Evolutionary conservation across 2,329 filamentous ascomycete species (phyloP), one percentile per base, ranked within the genome.

Genomic region (Cadophora gregata): DNA sequence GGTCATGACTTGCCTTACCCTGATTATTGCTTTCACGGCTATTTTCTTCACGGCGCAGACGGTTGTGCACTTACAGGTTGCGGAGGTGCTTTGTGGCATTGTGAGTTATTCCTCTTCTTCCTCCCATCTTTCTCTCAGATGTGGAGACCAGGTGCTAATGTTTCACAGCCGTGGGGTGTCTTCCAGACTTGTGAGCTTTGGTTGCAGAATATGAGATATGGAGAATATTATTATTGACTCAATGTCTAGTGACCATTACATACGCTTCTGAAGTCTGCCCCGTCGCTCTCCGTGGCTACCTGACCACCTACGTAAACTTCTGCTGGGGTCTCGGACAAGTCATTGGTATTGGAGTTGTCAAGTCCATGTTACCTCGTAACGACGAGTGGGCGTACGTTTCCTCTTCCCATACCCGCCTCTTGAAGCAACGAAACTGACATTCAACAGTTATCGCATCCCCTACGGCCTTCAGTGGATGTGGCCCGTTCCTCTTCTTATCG

Each of bases 231-330:
- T n/a, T 64, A 51, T 29, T 71, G 16, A 63, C 27, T 56, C 3
- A 33, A 3, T 65, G 29, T 63, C 3, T 53, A 72, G 70, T 78
- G 5, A 78, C 76, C 10, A 75, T 75, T 47, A 75, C 77, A 14
- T 78, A 78, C 59, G 77, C 77, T 9, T 82, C 81, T 33, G 85
- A 86, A 74, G 84, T 86, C 42, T 86, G 84, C 66, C 85, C 85
- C 3, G 81, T 86, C n/a, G 83, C 83, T 50, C 76, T 87, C 3
- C 80, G 85, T 64, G 84, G 83, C 16, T 86, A 86, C 69, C 77
- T 86, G 45, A 86, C 84, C 0, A 85, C 84, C 0, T 86, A 85
- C 65, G 82, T 85, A 67, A 85, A 85, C 73, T 81, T 85, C 73
- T 86, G 84, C 78, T 87, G 84, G 84, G 84, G 75, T 51, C 67